Base-by-base conservation (phyloP, 2,329 filamentous ascomycete genomes). In the Aspergillus sp. region DNA sequence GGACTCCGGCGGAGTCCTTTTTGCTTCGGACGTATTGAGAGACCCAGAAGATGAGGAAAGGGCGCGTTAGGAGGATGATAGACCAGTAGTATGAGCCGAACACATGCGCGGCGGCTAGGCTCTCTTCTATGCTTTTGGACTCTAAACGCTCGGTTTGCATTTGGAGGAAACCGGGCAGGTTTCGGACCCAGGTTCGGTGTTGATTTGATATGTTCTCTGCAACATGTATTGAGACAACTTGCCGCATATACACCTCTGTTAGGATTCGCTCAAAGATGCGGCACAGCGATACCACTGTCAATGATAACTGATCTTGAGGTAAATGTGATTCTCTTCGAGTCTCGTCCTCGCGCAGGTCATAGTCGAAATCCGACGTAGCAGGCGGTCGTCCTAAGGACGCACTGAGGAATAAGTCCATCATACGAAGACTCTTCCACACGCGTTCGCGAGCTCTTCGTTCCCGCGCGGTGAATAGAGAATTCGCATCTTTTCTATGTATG, bases 51-150 rank as follows among this genome's bases (percentile, higher is more conserved):
- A 84, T 80, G 11, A 85, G 72, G 59, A 85, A 85, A 0, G 83
- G 83, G n/a, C 82, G 74, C 7, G 83, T 83, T 4, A 84, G 70
- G 3, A 85, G 72, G 69, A 84, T 84, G 48, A 85, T 84, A 1
- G 81, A 82, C 73, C 83, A 85, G 66, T 84, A 84, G 60, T 84
- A 85, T 3, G 82, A 78, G 34, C 80, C 80, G 15, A 84, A 76
- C 1, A 82, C 77, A 47, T 83, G 82, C n/a, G 80, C 81, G 5
- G 82, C 79, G 3, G 81, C 81, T 7, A 83, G 68, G 7, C 75
- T 75, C 31, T 69, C 74, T 43, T 76, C 69, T 51, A 76, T 69
- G 9, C 70, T 67, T 22, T 77, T 70, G 63, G 76, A 58, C 70
- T 81, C 80, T 66, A 82, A 47, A 58, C 71, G 70, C 73, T 82